Percentiles rank a stretch among this genome's conserved stretches.
Evolutionary conservation across 352 stramenopile genomes (phyloP).

Genomic region (Lagenidium giganteum): DNA sequence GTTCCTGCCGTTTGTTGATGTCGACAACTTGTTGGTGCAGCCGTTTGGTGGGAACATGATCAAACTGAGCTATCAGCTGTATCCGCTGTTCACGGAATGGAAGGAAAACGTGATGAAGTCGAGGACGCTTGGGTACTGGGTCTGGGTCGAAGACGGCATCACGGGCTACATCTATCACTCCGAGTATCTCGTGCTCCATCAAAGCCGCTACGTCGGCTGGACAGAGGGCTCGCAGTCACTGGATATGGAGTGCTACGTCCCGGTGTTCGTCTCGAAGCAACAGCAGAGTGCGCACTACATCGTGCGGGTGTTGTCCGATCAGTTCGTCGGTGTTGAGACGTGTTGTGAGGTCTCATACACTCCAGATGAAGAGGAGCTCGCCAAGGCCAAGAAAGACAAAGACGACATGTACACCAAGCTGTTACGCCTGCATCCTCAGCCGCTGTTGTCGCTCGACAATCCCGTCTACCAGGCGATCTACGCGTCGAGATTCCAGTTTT

Average conservation of each 20-base stretch:
- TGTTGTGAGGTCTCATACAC: slow-evolving; percentile 73
- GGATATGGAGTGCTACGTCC: slow-evolving; percentile 94
- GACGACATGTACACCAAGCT: slow-evolving; percentile 84
- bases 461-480: slow-evolving; percentile 91
- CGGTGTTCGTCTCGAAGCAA: slow-evolving; percentile 91
- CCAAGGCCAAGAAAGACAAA: slow-evolving; percentile 44
- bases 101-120: slow-evolving; percentile 52
- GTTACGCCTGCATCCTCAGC: slow-evolving; percentile 94
- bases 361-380: slow-evolving; percentile 22
- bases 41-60: slow-evolving; percentile 96
- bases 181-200: slow-evolving; percentile 86
- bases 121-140: slow-evolving; percentile 86
- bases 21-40: slow-evolving; percentile 79
- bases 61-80: slow-evolving; percentile 80
- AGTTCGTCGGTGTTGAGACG: slow-evolving; percentile 95
- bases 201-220: slow-evolving; percentile 67
- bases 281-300: slow-evolving; percentile 89
- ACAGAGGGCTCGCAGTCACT: slow-evolving; percentile 60
- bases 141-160: slow-evolving; percentile 97
- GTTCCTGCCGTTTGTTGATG: slow-evolving; percentile 61
- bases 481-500: slow-evolving; percentile 78
- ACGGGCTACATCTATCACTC: slow-evolving; percentile 93
- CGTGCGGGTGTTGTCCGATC: slow-evolving; percentile 94
- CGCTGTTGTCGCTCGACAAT: slow-evolving; percentile 90
- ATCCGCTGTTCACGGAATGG: slow-evolving; percentile 67